A percentile compares a stretch with the other conserved stretches of the same genome.
Conservation (phyloP, 208 protist genomes). For the Balamuthia mandrillaris region DNA sequence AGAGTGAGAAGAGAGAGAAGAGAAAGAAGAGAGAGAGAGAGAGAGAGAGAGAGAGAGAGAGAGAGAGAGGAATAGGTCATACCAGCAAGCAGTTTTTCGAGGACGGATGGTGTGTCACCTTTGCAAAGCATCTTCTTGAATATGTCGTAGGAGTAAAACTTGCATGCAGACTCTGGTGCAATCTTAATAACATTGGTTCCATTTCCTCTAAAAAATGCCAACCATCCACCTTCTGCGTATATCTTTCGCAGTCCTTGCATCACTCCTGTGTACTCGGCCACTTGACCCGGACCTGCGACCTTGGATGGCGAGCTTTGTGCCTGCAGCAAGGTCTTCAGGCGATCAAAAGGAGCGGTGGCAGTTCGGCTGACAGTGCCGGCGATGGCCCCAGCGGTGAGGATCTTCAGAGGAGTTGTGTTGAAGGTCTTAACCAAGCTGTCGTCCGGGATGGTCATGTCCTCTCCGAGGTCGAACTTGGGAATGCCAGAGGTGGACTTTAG, state of each 20-base stretch:
- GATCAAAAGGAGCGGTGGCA: conserved; percentile 32
- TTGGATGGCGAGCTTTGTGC: conserved; percentile 18
- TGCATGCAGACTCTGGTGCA: conserved; percentile 32
- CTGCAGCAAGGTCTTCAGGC: conserved; percentile 37
- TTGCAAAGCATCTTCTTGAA: conserved; percentile 36
- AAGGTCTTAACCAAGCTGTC: no score
- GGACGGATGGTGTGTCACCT: background rate
- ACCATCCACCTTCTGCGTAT: conserved; percentile 1
- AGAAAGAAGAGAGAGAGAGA: no score
- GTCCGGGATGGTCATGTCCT: conserved; percentile 23
- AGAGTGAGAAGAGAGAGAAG: no score
- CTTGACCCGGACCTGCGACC: background rate
- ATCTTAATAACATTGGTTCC: conserved; percentile 46
- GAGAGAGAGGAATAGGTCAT: no score
- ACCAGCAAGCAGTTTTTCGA: conserved; percentile 27
- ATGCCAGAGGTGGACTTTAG: conserved; percentile 4
- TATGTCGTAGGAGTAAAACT: conserved; percentile 37
- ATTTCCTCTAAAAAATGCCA: conserved; percentile 27
- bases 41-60: no score
- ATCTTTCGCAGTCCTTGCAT: conserved; percentile 8
- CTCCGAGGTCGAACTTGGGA: background rate
- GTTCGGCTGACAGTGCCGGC: conserved; percentile 25
- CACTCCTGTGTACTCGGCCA: background rate
- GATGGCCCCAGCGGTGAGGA: conserved; percentile 13
- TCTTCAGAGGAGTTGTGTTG: conserved; percentile 17